Base-by-base conservation (phyloP, 768 basidiomycete genomes). In the Tricholoma sp. region DNA sequence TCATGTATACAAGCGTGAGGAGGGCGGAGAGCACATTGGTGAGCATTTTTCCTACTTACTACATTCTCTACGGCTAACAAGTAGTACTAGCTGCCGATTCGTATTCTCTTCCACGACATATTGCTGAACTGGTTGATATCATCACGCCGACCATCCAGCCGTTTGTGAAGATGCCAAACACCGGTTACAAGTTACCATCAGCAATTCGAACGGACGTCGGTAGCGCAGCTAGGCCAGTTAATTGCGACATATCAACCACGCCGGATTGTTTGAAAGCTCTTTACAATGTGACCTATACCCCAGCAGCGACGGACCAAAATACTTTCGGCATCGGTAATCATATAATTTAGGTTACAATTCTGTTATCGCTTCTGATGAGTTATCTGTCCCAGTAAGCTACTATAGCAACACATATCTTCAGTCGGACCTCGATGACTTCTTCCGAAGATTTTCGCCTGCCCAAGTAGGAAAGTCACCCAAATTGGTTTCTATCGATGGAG, bases 401-500 rank as follows among this genome's bases (percentile, higher is more conserved):
- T 74, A 74, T 5, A 72, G 76, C 1, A 71, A 77, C 51, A 72
- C 75, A 27, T 79, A 73, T 61, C 57, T 78, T 5, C 67, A 70
- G 11, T 66, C 66, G 4, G 79, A 81, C 61, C 66, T 81, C 8
- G 76, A 79, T 56, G 50, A 70, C 35, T 81, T 81, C 63, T 69
- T 66, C 32, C 55, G 60, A 16, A 76, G 77, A 57, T 81, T 77
- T 64, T 73, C 76, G 0, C 66, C 68, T 0, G 57, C 61, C 10
- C 72, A 77, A 19, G 70, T 79, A 1, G 76, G 78, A 4, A 63
- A 65, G 41, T 63, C 71, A 4, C 81, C 80, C 2, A 57, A 57
- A 5, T 60, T 79, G 12, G 65, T 76, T n/a, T 73, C 73, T 18
- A 79, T 80, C 31, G 77, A 79, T 37, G 80, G 79, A 67, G 79